A percentile compares a stretch with the other conserved stretches of the same genome.
Evolutionary conservation across 768 basidiomycete genomes (phyloP).

Genomic region (Tulasnella sp.): DNA sequence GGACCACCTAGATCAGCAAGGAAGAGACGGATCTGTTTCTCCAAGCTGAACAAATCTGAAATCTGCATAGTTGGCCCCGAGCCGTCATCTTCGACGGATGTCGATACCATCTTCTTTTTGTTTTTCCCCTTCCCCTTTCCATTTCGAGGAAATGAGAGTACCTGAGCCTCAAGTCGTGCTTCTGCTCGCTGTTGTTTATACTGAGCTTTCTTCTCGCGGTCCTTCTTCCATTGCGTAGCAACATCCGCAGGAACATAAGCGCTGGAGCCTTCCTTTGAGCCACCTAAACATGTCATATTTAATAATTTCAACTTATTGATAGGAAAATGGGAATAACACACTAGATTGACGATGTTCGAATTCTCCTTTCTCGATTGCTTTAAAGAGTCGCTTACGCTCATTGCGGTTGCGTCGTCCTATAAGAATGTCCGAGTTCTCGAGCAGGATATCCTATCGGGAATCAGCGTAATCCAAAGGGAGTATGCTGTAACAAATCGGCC

Average conservation of each 20-base stretch:
- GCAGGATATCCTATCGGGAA: slow-evolving; percentile 48
- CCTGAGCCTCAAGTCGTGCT: slow-evolving; percentile 39
- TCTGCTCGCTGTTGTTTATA: slow-evolving; percentile 48
- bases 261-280: slow-evolving; percentile 37
- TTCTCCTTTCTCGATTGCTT: slow-evolving; percentile 43
- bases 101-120: slow-evolving; percentile 21
- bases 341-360: slow-evolving; percentile 22
- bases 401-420: slow-evolving; percentile 36
- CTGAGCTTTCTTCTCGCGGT: slow-evolving; percentile 73
- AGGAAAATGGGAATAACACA: slow-evolving; percentile 25
- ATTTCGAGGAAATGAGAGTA: neutral
- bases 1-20: slow-evolving; percentile 40
- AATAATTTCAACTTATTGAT: neutral
- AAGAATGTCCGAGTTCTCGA: slow-evolving; percentile 42
- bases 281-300: neutral
- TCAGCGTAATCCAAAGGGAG: slow-evolving; percentile 23
- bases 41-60: slow-evolving; percentile 53
- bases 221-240: slow-evolving; percentile 59
- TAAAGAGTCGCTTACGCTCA: slow-evolving; percentile 43
- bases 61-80: slow-evolving; percentile 25
- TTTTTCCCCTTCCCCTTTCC: slow-evolving; percentile 22
- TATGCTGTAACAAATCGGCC: neutral
- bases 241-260: slow-evolving; percentile 42
- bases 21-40: slow-evolving; percentile 59
- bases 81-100: no score